Conservation (phyloP, 2,329 filamentous ascomycete genomes). For the Aspergillus sp. region DNA sequence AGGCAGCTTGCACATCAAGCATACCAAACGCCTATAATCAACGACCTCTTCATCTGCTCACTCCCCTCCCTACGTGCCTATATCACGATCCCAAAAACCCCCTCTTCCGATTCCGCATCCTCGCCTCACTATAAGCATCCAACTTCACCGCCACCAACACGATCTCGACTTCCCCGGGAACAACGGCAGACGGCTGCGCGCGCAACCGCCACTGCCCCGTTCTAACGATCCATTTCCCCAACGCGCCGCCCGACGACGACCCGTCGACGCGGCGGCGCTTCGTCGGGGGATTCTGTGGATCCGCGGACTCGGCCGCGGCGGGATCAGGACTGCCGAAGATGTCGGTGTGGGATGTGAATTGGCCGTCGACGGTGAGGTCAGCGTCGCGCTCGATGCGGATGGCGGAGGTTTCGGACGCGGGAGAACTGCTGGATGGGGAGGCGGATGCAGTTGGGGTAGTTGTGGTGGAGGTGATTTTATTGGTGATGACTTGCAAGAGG, state of each 20-base stretch:
- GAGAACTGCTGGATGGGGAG: neutral
- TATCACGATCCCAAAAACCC: slow-evolving; percentile 55
- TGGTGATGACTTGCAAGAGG: slow-evolving; percentile 76
- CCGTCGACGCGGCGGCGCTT: slow-evolving; percentile 15
- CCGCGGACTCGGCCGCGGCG: neutral
- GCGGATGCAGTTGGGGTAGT: neutral
- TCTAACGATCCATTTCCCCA: slow-evolving; percentile 59
- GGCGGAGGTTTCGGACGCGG: neutral
- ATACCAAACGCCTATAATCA: too few relatives aligned
- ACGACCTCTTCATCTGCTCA: too few relatives aligned
- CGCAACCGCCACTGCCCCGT: slow-evolving; percentile 71
- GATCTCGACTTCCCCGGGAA: slow-evolving; percentile 59
- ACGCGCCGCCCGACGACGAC: slow-evolving; percentile 17
- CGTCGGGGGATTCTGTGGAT: neutral
- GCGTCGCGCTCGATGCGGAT: slow-evolving; percentile 58
- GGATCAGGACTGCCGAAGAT: slow-evolving; percentile 3
- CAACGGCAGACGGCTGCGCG: slow-evolving; percentile 54
- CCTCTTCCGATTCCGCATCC: slow-evolving; percentile 63
- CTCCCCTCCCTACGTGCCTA: too few relatives aligned
- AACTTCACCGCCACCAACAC: slow-evolving; percentile 74
- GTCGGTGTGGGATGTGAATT: slow-evolving; percentile 19
- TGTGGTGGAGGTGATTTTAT: slow-evolving; percentile 61
- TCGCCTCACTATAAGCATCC: slow-evolving; percentile 67
- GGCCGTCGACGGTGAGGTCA: slow-evolving; percentile 43
- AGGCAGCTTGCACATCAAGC: too few relatives aligned